Percentiles rank a stretch among this genome's conserved stretches.
phyloP scores from a whole-genome alignment of 257 asterid species.

The Verbascum thapsus region DNA sequence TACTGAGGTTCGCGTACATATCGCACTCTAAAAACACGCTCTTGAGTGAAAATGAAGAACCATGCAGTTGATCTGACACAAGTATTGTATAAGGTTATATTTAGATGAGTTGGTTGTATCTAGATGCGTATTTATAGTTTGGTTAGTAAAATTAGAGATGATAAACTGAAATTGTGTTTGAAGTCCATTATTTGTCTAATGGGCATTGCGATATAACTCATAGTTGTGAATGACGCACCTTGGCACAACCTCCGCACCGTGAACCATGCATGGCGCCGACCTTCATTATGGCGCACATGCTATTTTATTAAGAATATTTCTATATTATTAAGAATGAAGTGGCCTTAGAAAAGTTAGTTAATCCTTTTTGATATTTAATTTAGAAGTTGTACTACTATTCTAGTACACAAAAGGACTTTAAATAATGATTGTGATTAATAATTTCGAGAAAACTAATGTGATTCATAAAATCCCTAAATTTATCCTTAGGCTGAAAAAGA shows the following conservation, averaged over 20 bases:
- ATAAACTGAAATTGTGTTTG: not conserved
- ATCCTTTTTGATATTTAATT: no score
- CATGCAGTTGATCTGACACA: conserved; percentile 12
- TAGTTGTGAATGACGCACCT: no score
- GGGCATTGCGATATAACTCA: no score
- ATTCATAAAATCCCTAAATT: not conserved
- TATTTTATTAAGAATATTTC: no score
- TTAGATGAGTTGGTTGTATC: not conserved
- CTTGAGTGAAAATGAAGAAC: conserved; percentile 15
- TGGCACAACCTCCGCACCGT: no score
- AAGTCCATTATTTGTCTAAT: not conserved
- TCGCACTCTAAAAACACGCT: conserved; percentile 7
- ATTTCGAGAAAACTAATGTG: not conserved
- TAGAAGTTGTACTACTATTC: not conserved
- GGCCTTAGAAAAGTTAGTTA: no score
- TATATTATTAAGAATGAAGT: no score
- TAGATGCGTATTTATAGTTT: not conserved
- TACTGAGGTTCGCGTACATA: not conserved
- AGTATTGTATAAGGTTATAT: not conserved
- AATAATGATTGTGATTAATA: not conserved
- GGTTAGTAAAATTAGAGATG: conserved; percentile 1
- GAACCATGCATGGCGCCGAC: no score
- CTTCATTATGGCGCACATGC: no score
- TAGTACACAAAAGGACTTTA: not conserved
- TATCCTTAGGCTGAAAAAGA: not conserved